Conservation (phyloP, 2,329 filamentous ascomycete species). For the Neophaeococcomyces aloes region DNA sequence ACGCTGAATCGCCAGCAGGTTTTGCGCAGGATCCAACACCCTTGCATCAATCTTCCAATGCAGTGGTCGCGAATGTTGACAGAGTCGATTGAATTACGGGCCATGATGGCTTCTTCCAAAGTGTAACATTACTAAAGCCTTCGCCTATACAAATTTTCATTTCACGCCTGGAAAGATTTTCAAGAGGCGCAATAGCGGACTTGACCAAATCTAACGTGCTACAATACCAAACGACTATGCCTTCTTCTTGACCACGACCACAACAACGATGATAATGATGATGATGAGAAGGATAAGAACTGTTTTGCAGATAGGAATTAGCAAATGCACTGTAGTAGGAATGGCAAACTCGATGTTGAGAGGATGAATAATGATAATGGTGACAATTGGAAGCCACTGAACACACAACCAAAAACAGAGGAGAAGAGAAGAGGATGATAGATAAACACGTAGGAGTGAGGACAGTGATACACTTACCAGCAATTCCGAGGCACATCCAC, state of each 20-base stretch:
- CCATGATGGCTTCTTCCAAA: too few species aligned
- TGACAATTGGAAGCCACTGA: slow-evolving; percentile 4
- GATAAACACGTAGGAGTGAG: slow-evolving; percentile 6
- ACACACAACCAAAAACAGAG: slow-evolving; percentile 2
- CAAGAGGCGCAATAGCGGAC: too few species aligned
- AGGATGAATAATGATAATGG: slow-evolving; percentile 1
- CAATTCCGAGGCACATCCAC: slow-evolving; percentile 84
- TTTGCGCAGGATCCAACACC: too few species aligned
- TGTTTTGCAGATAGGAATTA: slow-evolving; percentile 21
- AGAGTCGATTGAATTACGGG: too few species aligned
- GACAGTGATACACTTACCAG: slow-evolving; percentile 37
- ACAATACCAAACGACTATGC: too few species aligned
- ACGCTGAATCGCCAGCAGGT: neutral
- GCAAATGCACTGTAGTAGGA: slow-evolving; percentile 9
- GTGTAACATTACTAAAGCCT: too few species aligned
- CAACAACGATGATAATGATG: slow-evolving; percentile 38
- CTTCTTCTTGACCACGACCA: slow-evolving; percentile 35
- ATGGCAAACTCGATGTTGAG: neutral
- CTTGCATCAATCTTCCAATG: too few species aligned
- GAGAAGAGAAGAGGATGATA: neutral
- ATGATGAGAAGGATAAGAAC: slow-evolving; percentile 47
- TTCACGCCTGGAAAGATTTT: too few species aligned
- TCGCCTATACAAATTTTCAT: too few species aligned
- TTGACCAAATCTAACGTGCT: too few species aligned
- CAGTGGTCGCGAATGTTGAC: too few species aligned